Conservation (phyloP, 2,329 filamentous ascomycete species). For the Venturiaceae sp. region DNA sequence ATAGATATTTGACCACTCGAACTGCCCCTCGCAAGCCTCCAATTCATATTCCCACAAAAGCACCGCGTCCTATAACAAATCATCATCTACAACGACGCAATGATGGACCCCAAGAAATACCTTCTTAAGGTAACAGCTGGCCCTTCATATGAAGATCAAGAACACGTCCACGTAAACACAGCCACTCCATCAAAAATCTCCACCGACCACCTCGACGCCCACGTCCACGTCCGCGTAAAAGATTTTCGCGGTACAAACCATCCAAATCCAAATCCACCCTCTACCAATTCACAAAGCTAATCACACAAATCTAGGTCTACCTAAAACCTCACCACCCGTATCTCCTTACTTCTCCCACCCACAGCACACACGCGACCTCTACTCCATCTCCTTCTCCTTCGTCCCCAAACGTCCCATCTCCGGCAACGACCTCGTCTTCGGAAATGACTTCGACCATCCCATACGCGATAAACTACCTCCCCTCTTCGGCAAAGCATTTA, state of each 20-base stretch:
- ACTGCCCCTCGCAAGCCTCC: neutral
- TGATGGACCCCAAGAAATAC: constrained; percentile 44
- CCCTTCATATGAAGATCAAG: constrained; percentile 59
- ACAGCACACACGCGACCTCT: constrained; percentile 55
- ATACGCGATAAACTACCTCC: constrained; percentile 80
- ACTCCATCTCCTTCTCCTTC: constrained; percentile 74
- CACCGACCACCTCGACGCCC: constrained; percentile 53
- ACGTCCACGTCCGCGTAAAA: constrained; percentile 66
- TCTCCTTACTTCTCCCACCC: constrained; percentile 6
- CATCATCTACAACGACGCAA: neutral
- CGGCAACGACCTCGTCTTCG: constrained; percentile 72
- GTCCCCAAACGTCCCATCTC: constrained; percentile 58
- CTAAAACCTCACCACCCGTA: constrained; percentile 55
- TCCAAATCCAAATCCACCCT: neutral
- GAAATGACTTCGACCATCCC: constrained; percentile 89
- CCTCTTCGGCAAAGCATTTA: constrained; percentile 75
- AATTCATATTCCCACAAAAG: neutral
- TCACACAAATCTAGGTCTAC: constrained; percentile 49
- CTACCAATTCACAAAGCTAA: neutral
- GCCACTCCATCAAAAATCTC: constrained; percentile 52
- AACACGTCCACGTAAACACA: constrained; percentile 69
- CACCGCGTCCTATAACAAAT: neutral
- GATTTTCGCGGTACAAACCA: constrained; percentile 38
- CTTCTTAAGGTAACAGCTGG: constrained; percentile 76
- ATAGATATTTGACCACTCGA: too few relatives aligned